Conservation (phyloP, 768 basidiomycete genomes). For the Phlebiopsis flavidoalba region DNA sequence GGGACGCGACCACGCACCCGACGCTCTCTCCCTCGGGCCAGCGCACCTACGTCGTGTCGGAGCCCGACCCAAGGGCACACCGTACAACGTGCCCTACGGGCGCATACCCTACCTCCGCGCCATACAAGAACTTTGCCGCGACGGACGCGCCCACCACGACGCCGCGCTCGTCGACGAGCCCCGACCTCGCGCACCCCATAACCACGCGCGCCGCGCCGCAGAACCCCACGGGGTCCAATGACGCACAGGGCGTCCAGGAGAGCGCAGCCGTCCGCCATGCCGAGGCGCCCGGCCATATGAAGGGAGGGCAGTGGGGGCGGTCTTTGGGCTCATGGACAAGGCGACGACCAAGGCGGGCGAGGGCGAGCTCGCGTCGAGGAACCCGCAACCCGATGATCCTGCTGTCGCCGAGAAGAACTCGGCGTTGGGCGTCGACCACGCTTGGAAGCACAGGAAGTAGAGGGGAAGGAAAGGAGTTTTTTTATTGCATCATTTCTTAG, state of each 20-base stretch:
- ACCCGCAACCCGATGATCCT: conserved; percentile 39
- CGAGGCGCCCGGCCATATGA: conserved; percentile 41
- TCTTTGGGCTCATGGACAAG: conserved; percentile 37
- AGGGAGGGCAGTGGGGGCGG: conserved; percentile 41
- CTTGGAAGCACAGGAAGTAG: conserved; percentile 44
- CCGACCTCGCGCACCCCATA: conserved; percentile 36
- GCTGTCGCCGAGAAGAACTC: conserved; percentile 40
- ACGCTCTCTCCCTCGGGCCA: conserved; percentile 38
- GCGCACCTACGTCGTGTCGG: conserved; percentile 68
- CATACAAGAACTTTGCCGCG: conserved; percentile 37
- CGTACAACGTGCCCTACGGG: conserved; percentile 68
- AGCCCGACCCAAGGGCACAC: conserved; percentile 58
- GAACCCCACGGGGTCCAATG: conserved; percentile 24
- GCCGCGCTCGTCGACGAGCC: conserved; percentile 36
- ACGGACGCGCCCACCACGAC: conserved; percentile 35
- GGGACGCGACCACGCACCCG: conserved; percentile 47
- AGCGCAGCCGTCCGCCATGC: conserved; percentile 40
- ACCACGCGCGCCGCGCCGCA: conserved; percentile 38
- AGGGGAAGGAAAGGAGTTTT: conserved; percentile 13
- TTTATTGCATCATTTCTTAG: conserved; percentile 2
- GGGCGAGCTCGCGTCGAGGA: conserved; percentile 37
- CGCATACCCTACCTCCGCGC: conserved; percentile 37
- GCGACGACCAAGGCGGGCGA: conserved; percentile 32
- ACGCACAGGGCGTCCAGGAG: conserved; percentile 37
- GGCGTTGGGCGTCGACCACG: conserved; percentile 40